phyloP scores from a whole-genome alignment of 768 basidiomycete species.

The Lentinula sp. region DNA sequence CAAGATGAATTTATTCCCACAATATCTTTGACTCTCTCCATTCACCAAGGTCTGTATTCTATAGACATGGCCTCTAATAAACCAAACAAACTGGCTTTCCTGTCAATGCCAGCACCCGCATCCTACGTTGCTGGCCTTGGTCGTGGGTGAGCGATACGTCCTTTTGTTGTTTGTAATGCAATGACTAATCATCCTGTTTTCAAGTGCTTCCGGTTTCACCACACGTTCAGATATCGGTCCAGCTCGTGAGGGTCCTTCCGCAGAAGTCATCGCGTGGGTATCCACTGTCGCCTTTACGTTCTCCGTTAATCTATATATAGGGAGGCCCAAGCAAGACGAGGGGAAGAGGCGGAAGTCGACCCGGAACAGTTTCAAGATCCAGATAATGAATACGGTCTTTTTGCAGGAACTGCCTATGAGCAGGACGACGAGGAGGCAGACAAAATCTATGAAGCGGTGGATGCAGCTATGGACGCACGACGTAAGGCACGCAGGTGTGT shows the following conservation, averaged over 20 bases:
- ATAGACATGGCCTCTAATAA: slow-evolving; percentile 41
- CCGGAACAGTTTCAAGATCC: slow-evolving; percentile 95
- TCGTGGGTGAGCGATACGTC: slow-evolving; percentile 61
- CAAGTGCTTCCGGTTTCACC: slow-evolving; percentile 92
- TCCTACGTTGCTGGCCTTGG: slow-evolving; percentile 99
- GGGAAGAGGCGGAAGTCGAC: slow-evolving; percentile 84
- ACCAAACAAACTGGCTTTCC: slow-evolving; percentile 77
- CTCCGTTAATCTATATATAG: slow-evolving; percentile 29
- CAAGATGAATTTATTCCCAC: not conserved
- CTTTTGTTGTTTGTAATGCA: not conserved
- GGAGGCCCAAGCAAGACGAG: slow-evolving; percentile 79
- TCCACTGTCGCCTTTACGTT: not conserved
- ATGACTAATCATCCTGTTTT: slow-evolving; percentile 5
- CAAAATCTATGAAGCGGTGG: slow-evolving; percentile 89
- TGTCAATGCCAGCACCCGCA: slow-evolving; percentile 91
- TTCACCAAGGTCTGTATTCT: slow-evolving; percentile 3
- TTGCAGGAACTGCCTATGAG: slow-evolving; percentile 94
- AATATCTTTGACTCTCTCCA: not conserved
- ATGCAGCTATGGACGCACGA: slow-evolving; percentile 84
- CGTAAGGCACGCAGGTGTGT: slow-evolving; percentile 74
- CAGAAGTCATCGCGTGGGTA: slow-evolving; percentile 81
- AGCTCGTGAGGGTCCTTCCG: slow-evolving; percentile 90
- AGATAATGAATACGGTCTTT: slow-evolving; percentile 94
- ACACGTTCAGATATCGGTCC: slow-evolving; percentile 99
- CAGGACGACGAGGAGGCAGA: slow-evolving; percentile 98